These are phyloP conservation scores for Yarrowia porcina DNA, from an alignment of 805 yeast species.

Conservation along the genomic window DNA sequence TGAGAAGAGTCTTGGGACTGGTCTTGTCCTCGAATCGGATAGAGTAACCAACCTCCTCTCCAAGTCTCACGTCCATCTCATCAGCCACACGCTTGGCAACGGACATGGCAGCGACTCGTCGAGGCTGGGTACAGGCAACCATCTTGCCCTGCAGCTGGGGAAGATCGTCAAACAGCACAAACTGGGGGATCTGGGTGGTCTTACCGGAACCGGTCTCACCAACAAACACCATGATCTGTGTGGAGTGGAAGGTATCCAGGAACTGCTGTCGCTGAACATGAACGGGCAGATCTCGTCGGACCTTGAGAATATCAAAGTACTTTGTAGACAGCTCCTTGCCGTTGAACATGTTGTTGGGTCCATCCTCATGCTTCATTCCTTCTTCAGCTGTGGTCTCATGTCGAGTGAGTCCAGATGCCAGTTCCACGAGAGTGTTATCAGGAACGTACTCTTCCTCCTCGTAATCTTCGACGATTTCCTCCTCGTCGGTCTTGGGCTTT, in stretches of 20 bases:
- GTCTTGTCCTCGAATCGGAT: constrained; percentile 93
- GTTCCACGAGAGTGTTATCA: constrained; percentile 11
- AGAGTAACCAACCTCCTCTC: constrained; percentile 92
- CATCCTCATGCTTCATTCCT: constrained; percentile 43
- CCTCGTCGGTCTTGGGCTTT: constrained; percentile 25
- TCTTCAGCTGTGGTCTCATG: constrained; percentile 39
- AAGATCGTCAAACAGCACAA: constrained; percentile 86
- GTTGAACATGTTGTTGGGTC: constrained; percentile 72
- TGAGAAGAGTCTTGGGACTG: constrained; percentile 71
- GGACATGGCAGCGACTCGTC: constrained; percentile 99
- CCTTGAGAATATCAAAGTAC: constrained; percentile 73
- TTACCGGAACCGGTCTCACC: constrained; percentile 99
- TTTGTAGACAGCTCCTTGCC: constrained; percentile 58
- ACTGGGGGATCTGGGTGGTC: constrained; percentile 97
- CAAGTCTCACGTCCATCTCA: constrained; percentile 90
- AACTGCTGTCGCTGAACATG: constrained; percentile 91
- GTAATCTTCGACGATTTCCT: constrained; percentile 1
- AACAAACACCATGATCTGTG: constrained; percentile 95
- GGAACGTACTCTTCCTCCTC: background rate
- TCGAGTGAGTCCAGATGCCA: constrained; percentile 28
- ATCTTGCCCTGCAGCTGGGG: constrained; percentile 80
- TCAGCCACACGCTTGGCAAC: constrained; percentile 97
- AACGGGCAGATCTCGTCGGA: constrained; percentile 85
- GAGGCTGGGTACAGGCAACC: constrained; percentile 93
- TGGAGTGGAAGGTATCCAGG: constrained; percentile 71